phyloP scores from a whole-genome alignment of 129 eudicot species.

The Tagetes erecta region DNA sequence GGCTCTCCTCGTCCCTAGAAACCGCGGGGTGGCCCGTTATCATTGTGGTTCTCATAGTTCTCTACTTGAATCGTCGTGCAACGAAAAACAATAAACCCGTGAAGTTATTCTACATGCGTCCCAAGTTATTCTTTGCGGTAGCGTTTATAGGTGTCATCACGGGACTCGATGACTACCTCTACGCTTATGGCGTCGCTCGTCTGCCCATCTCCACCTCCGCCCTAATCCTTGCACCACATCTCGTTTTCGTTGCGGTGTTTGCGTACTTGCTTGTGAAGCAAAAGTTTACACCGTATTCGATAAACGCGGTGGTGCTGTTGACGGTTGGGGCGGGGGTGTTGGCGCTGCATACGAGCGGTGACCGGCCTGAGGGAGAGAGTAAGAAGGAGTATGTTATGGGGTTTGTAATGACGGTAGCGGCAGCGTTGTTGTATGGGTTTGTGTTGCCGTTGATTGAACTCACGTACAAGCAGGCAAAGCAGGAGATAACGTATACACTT shows the following conservation, averaged over 20 bases:
- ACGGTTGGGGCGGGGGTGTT: conserved; percentile 45
- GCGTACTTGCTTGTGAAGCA: conserved; percentile 47
- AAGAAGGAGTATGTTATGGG: conserved; percentile 44
- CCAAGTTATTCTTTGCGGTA: conserved; percentile 6
- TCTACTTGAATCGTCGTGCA: conserved; percentile 24
- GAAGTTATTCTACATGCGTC: conserved; percentile 18
- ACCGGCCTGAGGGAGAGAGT: conserved; percentile 53
- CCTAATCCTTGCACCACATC: conserved; percentile 41
- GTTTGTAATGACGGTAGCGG: conserved; percentile 41
- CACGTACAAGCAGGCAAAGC: conserved; percentile 38
- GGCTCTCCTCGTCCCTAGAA: conserved; percentile 28
- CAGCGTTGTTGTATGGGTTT: conserved; percentile 43
- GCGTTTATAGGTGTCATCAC: conserved; percentile 36
- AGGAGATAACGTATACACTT: conserved; percentile 40
- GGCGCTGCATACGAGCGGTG: conserved; percentile 43
- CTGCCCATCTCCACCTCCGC: conserved; percentile 43
- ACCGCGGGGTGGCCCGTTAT: conserved; percentile 42
- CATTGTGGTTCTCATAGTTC: conserved; percentile 20
- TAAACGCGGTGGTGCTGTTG: conserved; percentile 52
- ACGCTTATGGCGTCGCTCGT: conserved; percentile 38
- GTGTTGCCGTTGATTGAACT: conserved; percentile 49
- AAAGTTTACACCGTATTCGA: conserved; percentile 44
- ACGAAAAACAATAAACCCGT: not conserved
- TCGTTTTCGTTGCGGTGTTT: conserved; percentile 49
- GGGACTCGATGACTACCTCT: conserved; percentile 40